These are phyloP conservation scores for Gonapodya sp. DNA, from an alignment of 192 early-diverging fungal genomes.

Conservation along the genomic window DNA sequence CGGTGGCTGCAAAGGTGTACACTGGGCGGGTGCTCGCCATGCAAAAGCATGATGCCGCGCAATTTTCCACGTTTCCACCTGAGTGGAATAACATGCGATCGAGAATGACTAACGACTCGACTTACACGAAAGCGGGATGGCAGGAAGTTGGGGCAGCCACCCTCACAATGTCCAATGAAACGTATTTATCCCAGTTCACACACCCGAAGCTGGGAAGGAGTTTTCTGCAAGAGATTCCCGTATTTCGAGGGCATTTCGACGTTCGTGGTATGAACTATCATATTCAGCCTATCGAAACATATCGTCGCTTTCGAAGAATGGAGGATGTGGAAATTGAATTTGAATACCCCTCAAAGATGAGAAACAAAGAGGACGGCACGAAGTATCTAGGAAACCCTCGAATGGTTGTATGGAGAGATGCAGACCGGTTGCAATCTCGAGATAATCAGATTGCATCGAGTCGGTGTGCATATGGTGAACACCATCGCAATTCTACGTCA, in stretches of 20 bases:
- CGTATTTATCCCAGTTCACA: not conserved
- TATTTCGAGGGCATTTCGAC: not conserved
- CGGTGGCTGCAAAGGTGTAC: not conserved
- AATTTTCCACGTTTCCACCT: not conserved
- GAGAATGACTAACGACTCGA: not conserved
- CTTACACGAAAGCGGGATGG: not conserved
- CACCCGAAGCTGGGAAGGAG: not conserved
- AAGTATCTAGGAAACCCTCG: not conserved
- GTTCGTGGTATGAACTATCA: not conserved
- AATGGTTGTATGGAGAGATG: not conserved
- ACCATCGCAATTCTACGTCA: not conserved
- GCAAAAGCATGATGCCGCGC: not conserved
- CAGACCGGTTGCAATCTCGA: not conserved
- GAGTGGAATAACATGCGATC: not conserved
- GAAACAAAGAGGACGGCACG: not conserved
- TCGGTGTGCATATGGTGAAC: not conserved
- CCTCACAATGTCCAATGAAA: not conserved
- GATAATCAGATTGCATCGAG: not conserved
- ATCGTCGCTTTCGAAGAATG: not conserved
- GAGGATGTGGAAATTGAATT: not conserved
- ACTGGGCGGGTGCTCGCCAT: not conserved
- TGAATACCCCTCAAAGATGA: not conserved
- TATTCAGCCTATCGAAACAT: not conserved
- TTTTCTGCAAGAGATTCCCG: not conserved
- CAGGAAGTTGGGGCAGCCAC: not conserved